Evolutionary conservation across 306 rosid species (phyloP).

Genomic region (Hylodesmum podocarpum): DNA sequence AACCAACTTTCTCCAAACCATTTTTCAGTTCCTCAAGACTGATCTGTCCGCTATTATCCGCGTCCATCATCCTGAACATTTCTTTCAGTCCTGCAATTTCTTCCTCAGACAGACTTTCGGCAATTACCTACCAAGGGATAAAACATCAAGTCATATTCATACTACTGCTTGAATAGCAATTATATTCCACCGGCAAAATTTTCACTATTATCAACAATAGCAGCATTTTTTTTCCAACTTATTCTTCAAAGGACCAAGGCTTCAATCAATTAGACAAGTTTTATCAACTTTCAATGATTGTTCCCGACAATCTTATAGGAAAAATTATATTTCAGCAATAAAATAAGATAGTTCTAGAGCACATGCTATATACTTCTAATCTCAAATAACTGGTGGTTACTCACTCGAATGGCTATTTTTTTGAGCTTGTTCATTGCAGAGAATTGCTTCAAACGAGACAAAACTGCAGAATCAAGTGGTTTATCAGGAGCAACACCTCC

Average conservation of each 20-base stretch:
- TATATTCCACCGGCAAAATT: background rate
- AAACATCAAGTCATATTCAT: constrained; percentile 41
- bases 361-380: background rate
- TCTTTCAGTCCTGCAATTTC: constrained; percentile 93
- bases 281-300: background rate
- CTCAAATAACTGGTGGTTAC: constrained; percentile 39
- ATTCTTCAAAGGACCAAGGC: background rate
- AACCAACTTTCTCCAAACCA: constrained; percentile 86
- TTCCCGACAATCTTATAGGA: background rate
- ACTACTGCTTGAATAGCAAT: background rate
- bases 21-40: constrained; percentile 86
- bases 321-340: constrained; percentile 14
- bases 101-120: constrained; percentile 88
- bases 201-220: background rate
- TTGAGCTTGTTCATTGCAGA: constrained; percentile 90
- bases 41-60: constrained; percentile 89
- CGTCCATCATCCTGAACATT: constrained; percentile 92
- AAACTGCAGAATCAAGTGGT: constrained; percentile 92
- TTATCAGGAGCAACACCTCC: constrained; percentile 85
- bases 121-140: constrained; percentile 66
- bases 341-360: background rate
- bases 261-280: constrained; percentile 10
- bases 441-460: constrained; percentile 91
- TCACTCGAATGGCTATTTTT: constrained; percentile 90
- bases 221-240: background rate